Percentiles rank a stretch among this genome's conserved stretches.
Evolutionary conservation across 2,329 filamentous ascomycete genomes (phyloP).

Genomic region (Phaeoacremonium minimum): DNA sequence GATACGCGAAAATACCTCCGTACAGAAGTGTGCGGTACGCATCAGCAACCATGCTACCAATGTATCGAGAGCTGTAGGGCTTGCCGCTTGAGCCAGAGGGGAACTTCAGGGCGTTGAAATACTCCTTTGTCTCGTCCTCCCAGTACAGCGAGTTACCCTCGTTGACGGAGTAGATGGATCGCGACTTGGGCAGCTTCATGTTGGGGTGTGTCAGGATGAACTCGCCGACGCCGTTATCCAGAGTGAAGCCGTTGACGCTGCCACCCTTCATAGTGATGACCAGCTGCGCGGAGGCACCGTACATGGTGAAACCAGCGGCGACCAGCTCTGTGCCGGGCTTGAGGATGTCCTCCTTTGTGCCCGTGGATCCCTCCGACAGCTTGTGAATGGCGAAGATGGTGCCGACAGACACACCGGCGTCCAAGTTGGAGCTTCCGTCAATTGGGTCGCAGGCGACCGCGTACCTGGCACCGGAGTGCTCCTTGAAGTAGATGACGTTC

Average conservation of each 20-base stretch:
- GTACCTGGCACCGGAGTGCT: slow-evolving; percentile 71
- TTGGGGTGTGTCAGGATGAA: slow-evolving; percentile 97
- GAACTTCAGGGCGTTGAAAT: slow-evolving; percentile 85
- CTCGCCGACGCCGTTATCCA: slow-evolving; percentile 94
- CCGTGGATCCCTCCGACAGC: slow-evolving; percentile 70
- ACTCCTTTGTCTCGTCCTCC: slow-evolving; percentile 81
- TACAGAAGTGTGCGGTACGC: slow-evolving; percentile 94
- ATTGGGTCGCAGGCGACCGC: slow-evolving; percentile 97
- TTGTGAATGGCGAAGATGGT: slow-evolving; percentile 97
- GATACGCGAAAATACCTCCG: slow-evolving; percentile 96
- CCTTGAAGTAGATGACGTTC: slow-evolving; percentile 80
- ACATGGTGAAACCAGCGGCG: slow-evolving; percentile 99
- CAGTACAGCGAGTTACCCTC: slow-evolving; percentile 98
- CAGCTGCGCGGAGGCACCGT: slow-evolving; percentile 91
- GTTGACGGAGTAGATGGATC: slow-evolving; percentile 95
- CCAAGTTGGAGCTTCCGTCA: slow-evolving; percentile 94
- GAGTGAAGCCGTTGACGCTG: slow-evolving; percentile 92
- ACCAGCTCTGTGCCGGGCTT: slow-evolving; percentile 87
- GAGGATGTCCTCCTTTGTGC: slow-evolving; percentile 80
- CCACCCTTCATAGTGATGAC: slow-evolving; percentile 96
- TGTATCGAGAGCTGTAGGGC: slow-evolving; percentile 93
- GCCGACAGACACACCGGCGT: slow-evolving; percentile 95
- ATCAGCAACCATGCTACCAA: slow-evolving; percentile 97
- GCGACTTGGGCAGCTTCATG: slow-evolving; percentile 78
- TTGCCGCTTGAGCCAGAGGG: slow-evolving; percentile 65